Base-by-base conservation (phyloP, 2,329 filamentous ascomycete genomes). In the Calonectria ilicicola region DNA sequence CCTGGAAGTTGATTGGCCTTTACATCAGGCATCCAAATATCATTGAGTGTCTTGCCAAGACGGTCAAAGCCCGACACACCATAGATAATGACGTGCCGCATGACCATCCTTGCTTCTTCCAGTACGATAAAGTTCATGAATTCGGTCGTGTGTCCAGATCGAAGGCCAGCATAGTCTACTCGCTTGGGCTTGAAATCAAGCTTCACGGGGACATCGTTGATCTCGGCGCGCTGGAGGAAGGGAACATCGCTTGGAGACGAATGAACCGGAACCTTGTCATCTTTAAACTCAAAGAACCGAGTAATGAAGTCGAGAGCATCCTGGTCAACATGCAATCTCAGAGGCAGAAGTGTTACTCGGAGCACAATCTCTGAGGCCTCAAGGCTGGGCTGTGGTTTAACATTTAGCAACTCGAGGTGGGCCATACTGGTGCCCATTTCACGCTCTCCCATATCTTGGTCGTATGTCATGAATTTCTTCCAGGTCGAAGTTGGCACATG, bases 41-140 rank as follows among this genome's bases (percentile, higher is more conserved):
- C 95, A 81, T 98, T 98, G 40, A 99, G 89, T 2, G 93, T 96
- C 82, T 96, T 91, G 67, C 97, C 95, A 2, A 99, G 89, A 63
- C 94, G 92, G 77, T 98, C 96, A 78, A 98, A 98, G 0, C 97
- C 97, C 9, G 92, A 92, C 1, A 98, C 91, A 32, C 97, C 97
- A 77, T 98, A 98, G 42, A 98, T 91, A 77, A 99, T 98, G 29
- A 94, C 94, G 81, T 96, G 96, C 15, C 94, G 91, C 66, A 99
- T 89, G 8, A 93, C 91, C 89, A 99, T 94, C 73, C 96, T 92
- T 2, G 97, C 92, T 76, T 94, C 93, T 77, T 99, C 97, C 1
- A 99, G 90, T 17, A 96, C 94, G 75, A 99, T 90, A 82, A 99
- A 98, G 83, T 99, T 99, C 96, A 98, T 98, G 80, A 99, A 98